phyloP scores from a whole-genome alignment of 2,329 filamentous ascomycete genomes.

The Sclerotinia borealis region DNA sequence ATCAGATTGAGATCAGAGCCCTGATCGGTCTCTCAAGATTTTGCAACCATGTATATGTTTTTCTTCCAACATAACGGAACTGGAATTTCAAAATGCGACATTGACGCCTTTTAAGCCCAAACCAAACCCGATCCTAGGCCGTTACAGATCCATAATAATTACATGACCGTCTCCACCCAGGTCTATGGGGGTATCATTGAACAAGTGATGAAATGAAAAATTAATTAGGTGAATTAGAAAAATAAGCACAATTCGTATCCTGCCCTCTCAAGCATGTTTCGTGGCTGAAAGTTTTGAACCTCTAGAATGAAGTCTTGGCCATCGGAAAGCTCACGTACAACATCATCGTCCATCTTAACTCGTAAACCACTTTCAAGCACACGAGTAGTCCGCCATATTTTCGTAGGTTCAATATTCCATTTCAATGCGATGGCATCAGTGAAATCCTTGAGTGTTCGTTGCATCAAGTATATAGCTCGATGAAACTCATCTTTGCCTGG shows the following conservation, averaged over 20 bases:
- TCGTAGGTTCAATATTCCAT: conserved; percentile 69
- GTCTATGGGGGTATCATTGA: conserved; percentile 26
- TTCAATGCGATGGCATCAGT: conserved; percentile 68
- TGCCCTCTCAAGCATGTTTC: conserved; percentile 25
- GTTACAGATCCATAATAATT: conserved; percentile 24
- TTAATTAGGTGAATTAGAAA: conserved; percentile 29
- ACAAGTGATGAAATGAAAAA: conserved; percentile 13
- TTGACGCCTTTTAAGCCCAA: conserved; percentile 8
- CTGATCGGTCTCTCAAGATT: neutral
- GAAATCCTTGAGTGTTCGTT: conserved; percentile 70
- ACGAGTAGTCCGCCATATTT: conserved; percentile 65
- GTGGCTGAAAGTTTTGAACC: conserved; percentile 24
- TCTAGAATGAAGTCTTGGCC: conserved; percentile 80
- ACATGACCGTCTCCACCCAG: conserved; percentile 24
- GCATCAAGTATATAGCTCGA: conserved; percentile 77
- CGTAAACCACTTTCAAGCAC: conserved; percentile 69
- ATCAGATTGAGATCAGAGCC: neutral
- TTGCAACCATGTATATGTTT: neutral
- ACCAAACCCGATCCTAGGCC: conserved; percentile 3
- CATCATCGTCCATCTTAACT: conserved; percentile 85
- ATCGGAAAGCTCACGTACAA: conserved; percentile 75
- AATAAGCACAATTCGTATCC: conserved; percentile 33
- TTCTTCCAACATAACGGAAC: neutral
- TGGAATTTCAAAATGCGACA: conserved; percentile 12
- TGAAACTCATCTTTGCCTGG: conserved; percentile 53